Base-by-base conservation (phyloP, 2,329 filamentous ascomycete species). In the Lomentospora prolificans region DNA sequence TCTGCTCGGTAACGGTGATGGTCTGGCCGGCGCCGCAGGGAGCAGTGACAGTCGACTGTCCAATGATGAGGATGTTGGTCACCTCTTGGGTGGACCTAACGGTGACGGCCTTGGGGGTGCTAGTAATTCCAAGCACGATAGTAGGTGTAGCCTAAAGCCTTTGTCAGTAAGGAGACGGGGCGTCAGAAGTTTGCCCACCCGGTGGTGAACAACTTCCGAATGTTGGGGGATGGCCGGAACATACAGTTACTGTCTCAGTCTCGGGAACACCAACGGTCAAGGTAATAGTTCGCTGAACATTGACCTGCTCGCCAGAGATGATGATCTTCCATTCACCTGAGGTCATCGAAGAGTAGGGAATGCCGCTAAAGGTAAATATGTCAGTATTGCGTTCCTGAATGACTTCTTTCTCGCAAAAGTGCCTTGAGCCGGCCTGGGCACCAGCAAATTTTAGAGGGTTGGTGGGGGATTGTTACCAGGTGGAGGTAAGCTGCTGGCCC, bases 241-340 rank as follows among this genome's bases (percentile, higher is more conserved):
- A 50, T 63, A 71, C 69, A 25, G 66, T 70, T 5, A 70, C 63
- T 10, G 62, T 67, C 3, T 64, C 62, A 0, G 65, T 70, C 50
- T 67, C 59, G 1, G 69, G 67, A 3, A 62, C 55, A 41, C 68
- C 68, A 3, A 65, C 63, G 9, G 64, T 68, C 24, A 72, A 60
- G 19, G 61, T 66, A 55, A 71, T 65, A 10, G 61, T 64, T 50
- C 70, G 68, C 59, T 71, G 69, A 17, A 68, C 64, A 3, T 66
- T 66, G 19, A 72, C 64, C 58, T 67, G 66, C 25, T 62, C 55
- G 17, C 69, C 69, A n/a, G 64, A 61, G 24, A 72, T 59, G 22
- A 70, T 62, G 48, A 72, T 71, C 61, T 61, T 71, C 65, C 69
- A 71, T 46, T 61, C 58, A 14, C 70, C 69, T 0, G 69, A 67